Evolutionary conservation across 192 early-diverging fungal species (phyloP).

Genomic region (Backusella parvicylindrica): DNA sequence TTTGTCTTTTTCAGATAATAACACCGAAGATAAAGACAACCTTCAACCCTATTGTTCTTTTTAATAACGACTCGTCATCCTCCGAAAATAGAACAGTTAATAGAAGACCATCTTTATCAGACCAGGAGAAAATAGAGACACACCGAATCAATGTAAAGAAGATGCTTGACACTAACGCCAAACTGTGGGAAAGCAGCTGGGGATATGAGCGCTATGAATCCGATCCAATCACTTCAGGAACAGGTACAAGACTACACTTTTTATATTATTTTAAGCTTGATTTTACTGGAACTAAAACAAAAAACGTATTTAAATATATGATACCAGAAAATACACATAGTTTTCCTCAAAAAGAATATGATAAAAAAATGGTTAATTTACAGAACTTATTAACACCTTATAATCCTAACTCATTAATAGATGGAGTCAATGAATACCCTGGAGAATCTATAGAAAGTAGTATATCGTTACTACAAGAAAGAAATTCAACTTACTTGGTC

Average conservation of each 20-base stretch:
- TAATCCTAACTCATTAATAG: background rate
- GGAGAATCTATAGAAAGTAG: background rate
- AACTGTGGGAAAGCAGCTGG: conserved; percentile 9
- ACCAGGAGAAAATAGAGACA: background rate
- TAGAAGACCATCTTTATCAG: background rate
- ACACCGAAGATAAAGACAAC: background rate
- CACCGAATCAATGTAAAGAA: conserved; percentile 8
- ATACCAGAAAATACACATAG: background rate
- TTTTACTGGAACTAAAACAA: background rate
- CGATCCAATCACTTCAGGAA: background rate
- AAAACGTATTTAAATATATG: background rate
- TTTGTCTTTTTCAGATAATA: background rate
- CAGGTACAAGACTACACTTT: background rate
- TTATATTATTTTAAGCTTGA: background rate
- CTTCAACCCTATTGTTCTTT: background rate
- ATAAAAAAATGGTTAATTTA: background rate
- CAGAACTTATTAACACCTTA: background rate
- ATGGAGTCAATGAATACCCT: background rate
- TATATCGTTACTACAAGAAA: background rate
- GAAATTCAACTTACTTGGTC: background rate
- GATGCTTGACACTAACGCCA: conserved; percentile 17
- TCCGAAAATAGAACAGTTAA: background rate
- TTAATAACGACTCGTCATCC: background rate
- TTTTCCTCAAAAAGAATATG: background rate
- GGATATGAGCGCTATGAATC: background rate